Evolutionary conservation across 1,139 yeast species (phyloP).

Genomic region (Kodamaea sp.): DNA sequence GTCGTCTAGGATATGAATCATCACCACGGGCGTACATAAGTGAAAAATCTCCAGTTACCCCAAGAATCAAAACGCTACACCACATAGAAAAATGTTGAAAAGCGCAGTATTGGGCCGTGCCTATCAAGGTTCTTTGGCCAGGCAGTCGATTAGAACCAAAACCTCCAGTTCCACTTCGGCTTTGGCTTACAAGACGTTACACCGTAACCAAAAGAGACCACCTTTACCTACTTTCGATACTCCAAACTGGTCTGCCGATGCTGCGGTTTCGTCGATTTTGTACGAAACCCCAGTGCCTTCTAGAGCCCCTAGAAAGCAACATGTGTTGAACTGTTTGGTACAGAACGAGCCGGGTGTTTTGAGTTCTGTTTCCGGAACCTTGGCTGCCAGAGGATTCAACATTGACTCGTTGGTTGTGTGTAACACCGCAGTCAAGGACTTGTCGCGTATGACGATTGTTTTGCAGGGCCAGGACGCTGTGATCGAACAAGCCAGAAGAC

Average conservation of each 20-base stretch:
- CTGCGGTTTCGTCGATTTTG: slow-evolving; percentile 92
- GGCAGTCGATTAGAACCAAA: slow-evolving; percentile 25
- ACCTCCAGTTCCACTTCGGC: slow-evolving; percentile 81
- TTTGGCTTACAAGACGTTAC: slow-evolving; percentile 88
- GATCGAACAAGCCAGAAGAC: slow-evolving; percentile 98
- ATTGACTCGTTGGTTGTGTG: slow-evolving; percentile 96
- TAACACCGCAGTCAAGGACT: slow-evolving; percentile 92
- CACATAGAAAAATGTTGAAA: slow-evolving; percentile 8
- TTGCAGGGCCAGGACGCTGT: slow-evolving; percentile 94
- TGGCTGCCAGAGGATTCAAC: slow-evolving; percentile 97
- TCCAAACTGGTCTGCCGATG: slow-evolving; percentile 92
- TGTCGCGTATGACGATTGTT: slow-evolving; percentile 95
- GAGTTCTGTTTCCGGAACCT: slow-evolving; percentile 88
- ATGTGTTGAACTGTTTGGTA: slow-evolving; percentile 92
- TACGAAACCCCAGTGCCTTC: slow-evolving; percentile 89
- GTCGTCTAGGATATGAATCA: slow-evolving; percentile 10
- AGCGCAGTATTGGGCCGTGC: slow-evolving; percentile 6
- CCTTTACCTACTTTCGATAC: slow-evolving; percentile 94
- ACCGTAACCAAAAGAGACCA: slow-evolving; percentile 83
- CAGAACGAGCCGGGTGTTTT: slow-evolving; percentile 99
- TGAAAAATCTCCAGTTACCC: slow-evolving; percentile 8
- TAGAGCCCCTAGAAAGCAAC: slow-evolving; percentile 70
- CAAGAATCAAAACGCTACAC: slow-evolving; percentile 3
- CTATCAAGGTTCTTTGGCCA: slow-evolving; percentile 5
- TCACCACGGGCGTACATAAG: slow-evolving; percentile 6